Base-by-base conservation (phyloP, 192 early-diverging fungal species). In the Podila epicladia region DNA sequence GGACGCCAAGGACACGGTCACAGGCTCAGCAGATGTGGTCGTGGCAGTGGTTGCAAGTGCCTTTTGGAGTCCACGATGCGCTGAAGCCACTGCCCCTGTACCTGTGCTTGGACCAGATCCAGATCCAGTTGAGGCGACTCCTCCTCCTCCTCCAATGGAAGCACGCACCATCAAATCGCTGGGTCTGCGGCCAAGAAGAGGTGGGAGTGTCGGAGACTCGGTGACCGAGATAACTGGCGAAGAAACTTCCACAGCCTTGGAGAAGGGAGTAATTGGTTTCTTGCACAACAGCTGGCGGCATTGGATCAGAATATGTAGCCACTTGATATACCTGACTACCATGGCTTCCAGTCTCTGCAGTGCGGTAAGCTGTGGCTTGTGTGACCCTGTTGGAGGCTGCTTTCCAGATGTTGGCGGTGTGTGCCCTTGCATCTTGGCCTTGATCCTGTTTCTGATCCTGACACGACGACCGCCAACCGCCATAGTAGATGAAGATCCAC, bases 251-350 rank as follows among this genome's bases (percentile, higher is more conserved):
- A 26, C 32, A 5, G 17, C 4, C 24, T 24, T 29, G 11, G 41
- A 45, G 12, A 45, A 17, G 3, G 41, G 41, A 15, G 45, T 49
- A 5, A 51, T 9, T 22, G 71, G 31, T 32, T 73, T 80, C 9
- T 65, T 65, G 26, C 66, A 73, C 22, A 80, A 7, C 3, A 80
- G 24, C 31, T 80, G 77, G 20, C 71, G 65, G 69, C 66, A 73
- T n/a, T 80, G 77, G 24, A 80, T 69, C 71, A 80, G 49, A 9
- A 80, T 67, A 19, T 80, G 77, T 17, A 80, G 63, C 77, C 77
- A 80, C 28, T 80, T 80, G 38, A 80, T 73, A 22, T 80, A 80
- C 29, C 77, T 60, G 26, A 80, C n/a, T 32, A 80, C 77, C 77
- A 80, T 80, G 0, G 71, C 77, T 24, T 80, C 77, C 57, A 80